Evolutionary conservation across 768 basidiomycete genomes (phyloP).

Genomic region (Cystofilobasidium bisporidii): DNA sequence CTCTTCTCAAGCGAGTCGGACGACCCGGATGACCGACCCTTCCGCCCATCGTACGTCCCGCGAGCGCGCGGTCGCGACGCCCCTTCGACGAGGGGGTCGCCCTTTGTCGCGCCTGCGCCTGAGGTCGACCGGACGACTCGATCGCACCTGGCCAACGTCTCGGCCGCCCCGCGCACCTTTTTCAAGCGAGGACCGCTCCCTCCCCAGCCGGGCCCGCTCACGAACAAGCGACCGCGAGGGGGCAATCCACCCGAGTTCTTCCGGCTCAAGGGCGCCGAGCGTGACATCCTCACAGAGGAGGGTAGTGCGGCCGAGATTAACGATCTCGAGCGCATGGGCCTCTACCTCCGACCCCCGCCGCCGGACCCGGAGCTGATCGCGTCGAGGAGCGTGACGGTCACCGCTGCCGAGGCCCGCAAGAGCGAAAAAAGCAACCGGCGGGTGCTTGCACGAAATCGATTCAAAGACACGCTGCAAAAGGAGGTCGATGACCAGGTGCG

Average conservation of each 20-base stretch:
- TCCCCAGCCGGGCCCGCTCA: not conserved
- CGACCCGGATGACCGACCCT: not conserved
- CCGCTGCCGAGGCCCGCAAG: no score
- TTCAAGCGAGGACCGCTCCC: not conserved
- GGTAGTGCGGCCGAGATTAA: not conserved
- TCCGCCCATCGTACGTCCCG: not conserved
- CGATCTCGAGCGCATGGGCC: not conserved
- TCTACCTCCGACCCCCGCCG: not conserved
- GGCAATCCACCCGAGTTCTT: constrained; percentile 2
- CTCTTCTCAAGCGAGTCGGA: not conserved
- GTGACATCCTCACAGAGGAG: not conserved
- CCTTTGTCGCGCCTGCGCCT: not conserved
- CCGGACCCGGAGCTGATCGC: no score
- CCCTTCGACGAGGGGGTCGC: not conserved
- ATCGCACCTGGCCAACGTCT: not conserved
- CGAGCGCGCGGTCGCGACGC: not conserved
- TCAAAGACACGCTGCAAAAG: no score
- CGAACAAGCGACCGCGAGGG: not conserved
- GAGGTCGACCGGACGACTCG: not conserved
- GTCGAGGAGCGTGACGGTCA: no score
- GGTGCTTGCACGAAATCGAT: no score
- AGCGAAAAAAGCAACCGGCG: no score
- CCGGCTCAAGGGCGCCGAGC: not conserved
- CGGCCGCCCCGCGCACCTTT: not conserved
- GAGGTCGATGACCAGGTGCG: no score